Percentiles rank a stretch among this genome's conserved stretches.
Evolutionary conservation across 1,139 yeast genomes (phyloP).

Genomic region (Eremothecium gossypii): DNA sequence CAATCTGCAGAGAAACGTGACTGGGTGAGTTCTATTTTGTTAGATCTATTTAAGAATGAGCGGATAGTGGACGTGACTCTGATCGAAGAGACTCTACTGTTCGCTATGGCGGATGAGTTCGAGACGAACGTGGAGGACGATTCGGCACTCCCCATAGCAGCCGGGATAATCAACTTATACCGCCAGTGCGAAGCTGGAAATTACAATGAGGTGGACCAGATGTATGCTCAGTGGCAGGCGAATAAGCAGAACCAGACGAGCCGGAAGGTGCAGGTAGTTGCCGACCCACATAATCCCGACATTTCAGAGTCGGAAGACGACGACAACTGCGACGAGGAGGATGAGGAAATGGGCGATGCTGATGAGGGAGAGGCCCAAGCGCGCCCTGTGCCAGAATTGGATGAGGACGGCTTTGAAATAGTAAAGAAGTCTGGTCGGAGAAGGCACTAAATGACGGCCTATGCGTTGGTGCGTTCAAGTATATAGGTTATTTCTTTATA

Average conservation of each 20-base stretch:
- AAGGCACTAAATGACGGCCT: conserved; percentile 12
- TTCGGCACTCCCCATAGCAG: conserved; percentile 69
- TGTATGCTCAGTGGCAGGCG: conserved; percentile 51
- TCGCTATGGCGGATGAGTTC: conserved; percentile 93
- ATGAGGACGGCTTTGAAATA: conserved; percentile 88
- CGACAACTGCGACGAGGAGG: conserved; percentile 40
- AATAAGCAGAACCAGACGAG: conserved; percentile 34
- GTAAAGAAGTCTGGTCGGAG: conserved; percentile 61
- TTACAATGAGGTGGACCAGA: conserved; percentile 46
- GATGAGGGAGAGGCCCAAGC: conserved; percentile 36
- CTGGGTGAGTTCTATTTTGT: conserved; percentile 80
- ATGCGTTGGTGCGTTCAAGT: no score
- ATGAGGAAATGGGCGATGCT: conserved; percentile 28
- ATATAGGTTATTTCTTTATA: background rate
- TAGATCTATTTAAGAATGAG: conserved; percentile 62
- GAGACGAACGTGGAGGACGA: conserved; percentile 84
- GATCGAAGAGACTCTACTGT: conserved; percentile 75
- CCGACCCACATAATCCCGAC: conserved; percentile 56
- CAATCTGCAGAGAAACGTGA: conserved; percentile 86
- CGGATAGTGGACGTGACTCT: conserved; percentile 62
- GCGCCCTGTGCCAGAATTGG: conserved; percentile 52
- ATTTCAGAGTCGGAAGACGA: conserved; percentile 34
- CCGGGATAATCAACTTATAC: conserved; percentile 54
- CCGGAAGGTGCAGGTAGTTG: conserved; percentile 34
- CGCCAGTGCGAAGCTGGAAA: conserved; percentile 49